Evolutionary conservation across 1,139 yeast genomes (phyloP), one percentile per base, ranked within the genome.

Genomic region (Meyerozyma smithsonii): DNA sequence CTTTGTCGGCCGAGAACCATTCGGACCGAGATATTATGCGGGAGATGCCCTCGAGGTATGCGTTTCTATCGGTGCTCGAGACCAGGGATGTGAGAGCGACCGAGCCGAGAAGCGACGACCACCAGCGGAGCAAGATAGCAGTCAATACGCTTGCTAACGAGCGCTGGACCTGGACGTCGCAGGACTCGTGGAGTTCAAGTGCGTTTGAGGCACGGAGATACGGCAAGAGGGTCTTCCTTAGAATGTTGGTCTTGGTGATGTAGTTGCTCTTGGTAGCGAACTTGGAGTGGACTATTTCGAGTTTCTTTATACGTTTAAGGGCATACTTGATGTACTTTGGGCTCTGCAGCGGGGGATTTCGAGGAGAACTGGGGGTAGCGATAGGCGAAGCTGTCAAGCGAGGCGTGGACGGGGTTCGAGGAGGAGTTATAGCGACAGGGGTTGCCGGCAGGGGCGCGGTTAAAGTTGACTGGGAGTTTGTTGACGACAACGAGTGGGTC

Each of bases 21-120:
- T 85, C 92, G 10, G 57, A 61, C 17, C 89, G 69, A 4, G 84
- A 64, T 36, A 84, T 55, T 8, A 87, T 69, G 34, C 90, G 66
- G 2, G 89, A 81, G 3, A 87, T 65, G 39, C 87, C 81, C 55
- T 87, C 96, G 42, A 83, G 63, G 54, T 81, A 84, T 10, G 88
- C 89, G 37, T 81, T 74, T 42, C 83, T 64, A 57, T 87, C 95
- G 2, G 65, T 55, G n/a, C 52, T 45, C 2, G 60, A 52, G 14
- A 55, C 54, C 23, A 39, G 35, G 16, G 44, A 41, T 32, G 38
- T 26, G 8, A 26, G 17, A n/a, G 30, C 30, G 4, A 20, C 25
- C 12, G 24, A 15, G 15, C 19, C 18, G n/a, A 20, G 10, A 11
- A 12, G 25, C 11, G 32, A 17, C 11, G 17, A 28, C 32, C 32